phyloP scores from a whole-genome alignment of 2,329 filamentous ascomycete species.

The Didymella exigua region DNA sequence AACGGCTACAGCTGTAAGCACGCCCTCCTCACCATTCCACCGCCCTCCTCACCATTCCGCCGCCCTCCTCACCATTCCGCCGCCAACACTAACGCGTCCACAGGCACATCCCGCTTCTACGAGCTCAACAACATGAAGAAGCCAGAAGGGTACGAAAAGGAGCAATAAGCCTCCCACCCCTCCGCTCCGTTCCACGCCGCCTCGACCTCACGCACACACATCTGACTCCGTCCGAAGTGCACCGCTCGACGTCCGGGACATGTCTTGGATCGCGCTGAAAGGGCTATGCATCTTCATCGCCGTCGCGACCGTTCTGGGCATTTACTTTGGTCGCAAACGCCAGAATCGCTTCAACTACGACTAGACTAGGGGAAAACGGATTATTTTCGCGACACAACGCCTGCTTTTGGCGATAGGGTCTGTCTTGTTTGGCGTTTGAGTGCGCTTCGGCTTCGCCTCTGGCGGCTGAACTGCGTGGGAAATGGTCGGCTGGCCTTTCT shows the following conservation, averaged over 20 bases:
- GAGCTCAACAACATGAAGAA: conserved; percentile 81
- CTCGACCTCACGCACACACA: conserved; percentile 15
- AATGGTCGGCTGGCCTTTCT: no score
- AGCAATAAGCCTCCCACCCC: conserved; percentile 52
- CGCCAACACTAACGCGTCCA: conserved; percentile 46
- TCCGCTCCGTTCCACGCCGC: conserved; percentile 7
- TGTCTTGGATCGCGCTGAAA: conserved; percentile 2
- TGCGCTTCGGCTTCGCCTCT: background rate
- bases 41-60: background rate
- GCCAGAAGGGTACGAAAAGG: conserved; percentile 81
- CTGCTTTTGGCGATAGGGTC: conserved; percentile 9
- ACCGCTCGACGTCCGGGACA: conserved; percentile 8
- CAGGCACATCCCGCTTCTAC: conserved; percentile 85
- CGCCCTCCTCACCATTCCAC: background rate
- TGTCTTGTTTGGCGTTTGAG: conserved; percentile 5
- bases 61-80: background rate
- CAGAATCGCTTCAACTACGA: conserved; percentile 18
- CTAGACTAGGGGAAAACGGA: conserved; percentile 8
- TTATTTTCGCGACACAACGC: background rate
- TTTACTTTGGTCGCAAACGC: conserved; percentile 12
- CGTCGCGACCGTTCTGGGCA: conserved; percentile 1
- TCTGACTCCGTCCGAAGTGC: conserved; percentile 27
- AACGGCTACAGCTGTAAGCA: conserved; percentile 93
- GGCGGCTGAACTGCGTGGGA: no score
- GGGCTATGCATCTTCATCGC: background rate